Evolutionary conservation across 495 filamentous ascomycete genomes (phyloP).

Genomic region (Trichoderma asperelloides): DNA sequence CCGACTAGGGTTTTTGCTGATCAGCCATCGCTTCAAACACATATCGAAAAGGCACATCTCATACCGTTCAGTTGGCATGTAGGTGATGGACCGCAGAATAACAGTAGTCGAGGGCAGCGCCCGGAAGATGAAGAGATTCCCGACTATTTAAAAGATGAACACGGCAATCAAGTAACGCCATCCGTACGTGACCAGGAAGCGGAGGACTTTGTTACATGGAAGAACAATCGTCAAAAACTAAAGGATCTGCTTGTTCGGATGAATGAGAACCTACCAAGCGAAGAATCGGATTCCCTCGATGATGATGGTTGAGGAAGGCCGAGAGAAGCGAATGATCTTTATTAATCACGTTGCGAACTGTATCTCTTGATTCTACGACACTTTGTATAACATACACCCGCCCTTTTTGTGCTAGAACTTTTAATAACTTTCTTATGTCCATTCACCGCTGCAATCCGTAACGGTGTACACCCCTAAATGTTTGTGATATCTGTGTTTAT

Average conservation of each 20-base stretch:
- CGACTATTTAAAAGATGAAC: slow-evolving; percentile 30
- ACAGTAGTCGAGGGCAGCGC: neutral
- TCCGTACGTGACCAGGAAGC: slow-evolving; percentile 25
- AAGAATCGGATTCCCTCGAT: slow-evolving; percentile 27
- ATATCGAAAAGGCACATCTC: slow-evolving; percentile 55
- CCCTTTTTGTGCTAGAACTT: too few species aligned
- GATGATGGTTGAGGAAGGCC: neutral
- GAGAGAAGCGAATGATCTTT: too few species aligned
- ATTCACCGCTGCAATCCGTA: too few species aligned
- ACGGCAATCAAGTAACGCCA: slow-evolving; percentile 36
- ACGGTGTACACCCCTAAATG: too few species aligned
- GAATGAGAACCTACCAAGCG: slow-evolving; percentile 31
- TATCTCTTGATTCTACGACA: too few species aligned
- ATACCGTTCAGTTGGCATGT: slow-evolving; percentile 49
- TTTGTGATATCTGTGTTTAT: too few species aligned
- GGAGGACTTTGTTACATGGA: slow-evolving; percentile 30
- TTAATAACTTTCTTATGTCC: too few species aligned
- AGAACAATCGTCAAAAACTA: slow-evolving; percentile 24
- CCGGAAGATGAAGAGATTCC: slow-evolving; percentile 22
- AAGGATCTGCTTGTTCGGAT: slow-evolving; percentile 18
- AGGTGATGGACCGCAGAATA: slow-evolving; percentile 52
- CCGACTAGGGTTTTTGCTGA: slow-evolving; percentile 11
- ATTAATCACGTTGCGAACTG: too few species aligned
- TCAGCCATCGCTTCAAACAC: slow-evolving; percentile 43
- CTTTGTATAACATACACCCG: too few species aligned